Evolutionary conservation across 1,139 yeast species (phyloP).

Genomic region (Hemisphaericaspora xylanilytica): DNA sequence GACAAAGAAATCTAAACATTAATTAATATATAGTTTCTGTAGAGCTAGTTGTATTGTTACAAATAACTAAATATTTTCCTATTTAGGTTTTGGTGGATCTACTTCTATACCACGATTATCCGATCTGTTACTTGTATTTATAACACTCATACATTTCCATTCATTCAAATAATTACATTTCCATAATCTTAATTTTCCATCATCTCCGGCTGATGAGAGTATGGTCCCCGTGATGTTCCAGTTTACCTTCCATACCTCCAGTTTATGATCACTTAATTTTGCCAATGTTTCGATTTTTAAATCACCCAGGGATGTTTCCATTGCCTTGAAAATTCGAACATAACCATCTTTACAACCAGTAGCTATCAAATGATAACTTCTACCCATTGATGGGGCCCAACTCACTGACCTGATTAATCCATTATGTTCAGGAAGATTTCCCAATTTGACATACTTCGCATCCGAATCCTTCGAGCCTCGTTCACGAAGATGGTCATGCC

Average conservation of each 20-base stretch:
- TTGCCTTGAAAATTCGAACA: conserved; percentile 78
- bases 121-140: conserved; percentile 58
- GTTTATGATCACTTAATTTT: conserved; percentile 65
- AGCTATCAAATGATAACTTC: conserved; percentile 83
- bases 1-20: conserved; percentile 25
- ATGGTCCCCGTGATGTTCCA: conserved; percentile 96
- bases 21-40: conserved; percentile 13
- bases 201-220: conserved; percentile 92
- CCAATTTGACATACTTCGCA: conserved; percentile 30
- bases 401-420: conserved; percentile 86
- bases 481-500: too few relatives aligned
- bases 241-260: conserved; percentile 93
- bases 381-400: conserved; percentile 98
- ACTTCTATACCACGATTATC: conserved; percentile 21
- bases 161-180: conserved; percentile 81
- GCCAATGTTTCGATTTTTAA: conserved; percentile 39
- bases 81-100: conserved; percentile 14
- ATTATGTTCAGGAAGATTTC: conserved; percentile 68
- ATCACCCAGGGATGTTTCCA: conserved; percentile 36
- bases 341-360: conserved; percentile 95
- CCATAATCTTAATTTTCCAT: conserved; percentile 90
- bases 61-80: too few relatives aligned
- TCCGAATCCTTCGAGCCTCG: conserved; percentile 7
- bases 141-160: conserved; percentile 89
- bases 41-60: too few relatives aligned